Percentiles rank a stretch among this genome's conserved stretches.
Evolutionary conservation across 257 asterid genomes (phyloP).

Genomic region (Paraleonurus japonicus): DNA sequence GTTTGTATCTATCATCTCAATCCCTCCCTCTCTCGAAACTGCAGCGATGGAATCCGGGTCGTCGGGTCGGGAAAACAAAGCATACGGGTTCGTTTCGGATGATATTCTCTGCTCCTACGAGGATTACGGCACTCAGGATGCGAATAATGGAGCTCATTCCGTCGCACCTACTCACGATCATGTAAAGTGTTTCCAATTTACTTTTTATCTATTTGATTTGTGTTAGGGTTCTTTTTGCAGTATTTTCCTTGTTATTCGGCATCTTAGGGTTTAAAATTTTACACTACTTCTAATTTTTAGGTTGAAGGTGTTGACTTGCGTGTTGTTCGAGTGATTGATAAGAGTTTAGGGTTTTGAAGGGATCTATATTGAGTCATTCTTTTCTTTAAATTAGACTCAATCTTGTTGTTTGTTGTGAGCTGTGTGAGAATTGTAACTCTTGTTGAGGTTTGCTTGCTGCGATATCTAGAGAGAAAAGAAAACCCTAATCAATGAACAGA

Average conservation of each 20-base stretch:
- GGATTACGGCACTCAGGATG: constrained; percentile 66
- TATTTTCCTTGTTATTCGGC: background rate
- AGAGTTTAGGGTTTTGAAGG: constrained; percentile 8
- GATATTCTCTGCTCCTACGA: constrained; percentile 83
- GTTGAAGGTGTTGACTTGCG: constrained; percentile 22
- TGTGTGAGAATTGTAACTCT: background rate
- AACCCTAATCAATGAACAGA: background rate
- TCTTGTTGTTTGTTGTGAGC: background rate
- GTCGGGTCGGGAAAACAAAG: constrained; percentile 61
- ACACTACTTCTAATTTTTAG: background rate
- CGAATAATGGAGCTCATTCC: constrained; percentile 53
- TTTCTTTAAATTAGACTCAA: background rate
- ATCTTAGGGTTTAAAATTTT: constrained; percentile 16
- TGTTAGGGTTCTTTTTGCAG: background rate
- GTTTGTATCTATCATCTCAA: background rate
- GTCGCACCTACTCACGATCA: constrained; percentile 34
- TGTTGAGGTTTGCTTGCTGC: background rate
- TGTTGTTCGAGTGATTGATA: constrained; percentile 14
- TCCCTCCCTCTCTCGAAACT: background rate
- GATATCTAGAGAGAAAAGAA: background rate
- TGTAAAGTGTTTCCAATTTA: constrained; percentile 26
- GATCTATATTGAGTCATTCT: background rate
- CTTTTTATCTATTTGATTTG: background rate
- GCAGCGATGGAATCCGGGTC: constrained; percentile 82
- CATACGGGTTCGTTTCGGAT: constrained; percentile 75